These are phyloP conservation scores for Hibiscus trionum DNA, from an alignment of 345 rosid genomes.

Conservation along the genomic window DNA sequence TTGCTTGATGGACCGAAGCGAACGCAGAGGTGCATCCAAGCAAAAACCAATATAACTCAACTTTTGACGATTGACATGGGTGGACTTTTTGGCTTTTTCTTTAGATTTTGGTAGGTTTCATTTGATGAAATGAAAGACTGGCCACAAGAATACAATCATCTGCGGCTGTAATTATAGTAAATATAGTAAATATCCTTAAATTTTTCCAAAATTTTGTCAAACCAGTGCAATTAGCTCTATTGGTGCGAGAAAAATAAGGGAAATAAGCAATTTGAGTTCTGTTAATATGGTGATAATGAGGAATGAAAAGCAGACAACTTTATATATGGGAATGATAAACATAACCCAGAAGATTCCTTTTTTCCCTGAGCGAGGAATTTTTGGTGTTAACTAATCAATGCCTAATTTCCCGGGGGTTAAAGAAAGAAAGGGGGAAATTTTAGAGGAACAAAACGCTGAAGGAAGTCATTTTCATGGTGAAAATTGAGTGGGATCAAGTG, in stretches of 20 bases:
- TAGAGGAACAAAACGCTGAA: background rate
- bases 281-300: background rate
- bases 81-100: conserved; percentile 18
- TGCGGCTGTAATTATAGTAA: background rate
- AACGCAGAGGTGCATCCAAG: conserved; percentile 18
- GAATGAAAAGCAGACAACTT: conserved; percentile 1
- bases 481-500: conserved; percentile 18
- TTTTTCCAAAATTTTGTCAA: background rate
- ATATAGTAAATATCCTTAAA: background rate
- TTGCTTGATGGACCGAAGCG: conserved; percentile 7
- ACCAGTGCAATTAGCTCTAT: background rate
- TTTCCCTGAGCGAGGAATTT: conserved; percentile 18
- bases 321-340: conserved; percentile 1
- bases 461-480: background rate
- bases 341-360: background rate
- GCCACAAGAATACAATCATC: background rate
- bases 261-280: background rate
- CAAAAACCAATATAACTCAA: conserved; percentile 9
- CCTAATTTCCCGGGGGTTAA: background rate
- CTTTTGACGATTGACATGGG: conserved; percentile 18
- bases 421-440: background rate
- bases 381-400: conserved; percentile 13
- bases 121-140: background rate
- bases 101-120: background rate
- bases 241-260: too few species aligned